phyloP scores from a whole-genome alignment of 371 early-diverging fungal genomes.

The Mucor racemosus region DNA sequence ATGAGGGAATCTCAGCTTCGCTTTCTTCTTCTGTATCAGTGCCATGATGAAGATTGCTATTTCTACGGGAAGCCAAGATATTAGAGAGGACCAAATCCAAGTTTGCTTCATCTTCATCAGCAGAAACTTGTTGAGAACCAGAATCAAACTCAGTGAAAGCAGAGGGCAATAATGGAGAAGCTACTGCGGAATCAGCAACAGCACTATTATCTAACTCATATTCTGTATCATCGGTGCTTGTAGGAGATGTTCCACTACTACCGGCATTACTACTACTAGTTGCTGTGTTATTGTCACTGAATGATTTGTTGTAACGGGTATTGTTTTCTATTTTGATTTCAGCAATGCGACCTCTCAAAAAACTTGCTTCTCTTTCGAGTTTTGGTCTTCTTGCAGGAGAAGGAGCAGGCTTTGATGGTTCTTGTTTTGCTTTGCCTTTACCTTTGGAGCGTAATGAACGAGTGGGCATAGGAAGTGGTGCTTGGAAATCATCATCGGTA shows the following conservation, averaged over 20 bases:
- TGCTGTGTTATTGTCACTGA: not conserved
- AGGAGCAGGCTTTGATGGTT: not conserved
- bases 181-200: constrained; percentile 7
- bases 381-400: not conserved
- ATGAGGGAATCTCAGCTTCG: not conserved
- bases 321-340: not conserved
- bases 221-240: not conserved
- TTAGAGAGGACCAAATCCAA: not conserved
- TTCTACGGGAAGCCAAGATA: not conserved
- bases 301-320: not conserved
- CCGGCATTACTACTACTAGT: not conserved
- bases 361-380: not conserved
- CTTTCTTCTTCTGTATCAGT: not conserved
- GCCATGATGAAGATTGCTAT: not conserved
- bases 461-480: constrained; percentile 2
- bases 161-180: not conserved
- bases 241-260: not conserved
- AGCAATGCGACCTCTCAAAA: not conserved
- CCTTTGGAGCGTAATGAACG: not conserved
- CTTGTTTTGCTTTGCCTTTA: not conserved
- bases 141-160: constrained; percentile 12
- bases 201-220: not conserved
- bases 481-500: constrained; percentile 16
- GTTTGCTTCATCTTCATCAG: not conserved
- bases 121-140: constrained; percentile 13